Conservation (phyloP, 352 stramenopile species). For the Phytophthora colocasiae region DNA sequence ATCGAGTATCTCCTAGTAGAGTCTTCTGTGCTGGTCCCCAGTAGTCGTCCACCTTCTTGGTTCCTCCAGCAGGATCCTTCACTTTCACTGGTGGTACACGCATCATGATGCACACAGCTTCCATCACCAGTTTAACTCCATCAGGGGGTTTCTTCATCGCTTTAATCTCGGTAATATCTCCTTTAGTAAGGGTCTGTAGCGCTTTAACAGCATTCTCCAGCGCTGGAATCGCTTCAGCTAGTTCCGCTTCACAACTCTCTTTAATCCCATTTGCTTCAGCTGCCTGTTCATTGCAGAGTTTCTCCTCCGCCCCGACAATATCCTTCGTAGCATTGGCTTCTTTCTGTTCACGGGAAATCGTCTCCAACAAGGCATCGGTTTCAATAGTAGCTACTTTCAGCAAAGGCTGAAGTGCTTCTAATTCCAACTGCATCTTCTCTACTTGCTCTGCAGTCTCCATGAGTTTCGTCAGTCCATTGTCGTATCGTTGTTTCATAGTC, state of each 20-base stretch:
- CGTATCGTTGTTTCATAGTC: slow-evolving; percentile 92
- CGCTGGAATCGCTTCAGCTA: slow-evolving; percentile 93
- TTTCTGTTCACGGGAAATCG: slow-evolving; percentile 86
- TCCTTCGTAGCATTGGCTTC: slow-evolving; percentile 90
- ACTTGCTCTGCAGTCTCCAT: slow-evolving; percentile 94
- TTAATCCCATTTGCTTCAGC: slow-evolving; percentile 91
- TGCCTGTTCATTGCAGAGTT: slow-evolving; percentile 88
- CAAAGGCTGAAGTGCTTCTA: slow-evolving; percentile 93
- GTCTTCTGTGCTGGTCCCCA: slow-evolving; percentile 95
- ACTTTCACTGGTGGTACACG: slow-evolving; percentile 91
- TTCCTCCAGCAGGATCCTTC: slow-evolving; percentile 92
- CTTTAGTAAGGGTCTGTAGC: slow-evolving; percentile 93
- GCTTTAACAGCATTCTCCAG: slow-evolving; percentile 92
- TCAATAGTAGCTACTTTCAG: slow-evolving; percentile 93
- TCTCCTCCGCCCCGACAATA: slow-evolving; percentile 85
- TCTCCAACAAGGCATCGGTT: slow-evolving; percentile 90
- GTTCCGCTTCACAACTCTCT: slow-evolving; percentile 90
- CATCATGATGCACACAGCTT: slow-evolving; percentile 97
- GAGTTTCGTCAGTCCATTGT: slow-evolving; percentile 94
- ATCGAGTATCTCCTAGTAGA: slow-evolving; percentile 92
- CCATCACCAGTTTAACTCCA: slow-evolving; percentile 95
- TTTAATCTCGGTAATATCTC: slow-evolving; percentile 96
- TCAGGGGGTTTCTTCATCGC: slow-evolving; percentile 96
- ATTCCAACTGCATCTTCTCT: slow-evolving; percentile 93
- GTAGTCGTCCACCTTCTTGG: slow-evolving; percentile 95